phyloP scores from a whole-genome alignment of 2,329 filamentous ascomycete species.

The Monosporascus sp. region DNA sequence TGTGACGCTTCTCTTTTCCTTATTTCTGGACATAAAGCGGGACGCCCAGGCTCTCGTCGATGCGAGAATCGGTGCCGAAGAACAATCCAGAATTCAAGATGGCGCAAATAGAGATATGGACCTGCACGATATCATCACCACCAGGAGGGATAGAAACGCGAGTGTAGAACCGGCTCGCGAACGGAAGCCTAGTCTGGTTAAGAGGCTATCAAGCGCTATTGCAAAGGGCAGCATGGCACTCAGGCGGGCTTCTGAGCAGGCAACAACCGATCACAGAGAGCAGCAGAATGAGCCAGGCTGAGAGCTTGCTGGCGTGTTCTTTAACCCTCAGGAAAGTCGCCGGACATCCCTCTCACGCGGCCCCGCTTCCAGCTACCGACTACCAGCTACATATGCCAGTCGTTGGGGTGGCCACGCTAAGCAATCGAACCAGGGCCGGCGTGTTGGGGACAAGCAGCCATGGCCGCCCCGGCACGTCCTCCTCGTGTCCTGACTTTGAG shows the following conservation, averaged over 20 bases:
- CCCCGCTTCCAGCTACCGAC: too few species aligned
- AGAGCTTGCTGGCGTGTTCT: not conserved
- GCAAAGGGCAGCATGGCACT: conserved; percentile 11
- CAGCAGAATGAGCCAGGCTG: conserved; percentile 5
- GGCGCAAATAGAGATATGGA: conserved; percentile 38
- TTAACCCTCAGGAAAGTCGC: too few species aligned
- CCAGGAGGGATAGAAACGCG: conserved; percentile 17
- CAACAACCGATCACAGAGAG: conserved; percentile 17
- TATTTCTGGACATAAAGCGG: conserved; percentile 41
- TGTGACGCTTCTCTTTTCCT: conserved; percentile 41
- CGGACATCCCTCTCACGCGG: too few species aligned
- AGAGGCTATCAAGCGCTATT: conserved; percentile 18
- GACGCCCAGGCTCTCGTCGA: conserved; percentile 44
- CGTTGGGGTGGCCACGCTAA: too few species aligned
- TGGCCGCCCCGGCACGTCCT: too few species aligned
- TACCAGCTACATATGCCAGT: too few species aligned
- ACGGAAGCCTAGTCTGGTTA: conserved; percentile 16
- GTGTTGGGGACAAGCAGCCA: too few species aligned
- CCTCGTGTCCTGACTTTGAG: too few species aligned
- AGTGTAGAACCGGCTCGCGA: conserved; percentile 5
- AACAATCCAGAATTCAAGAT: conserved; percentile 27
- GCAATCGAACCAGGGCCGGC: too few species aligned
- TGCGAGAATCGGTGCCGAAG: conserved; percentile 28
- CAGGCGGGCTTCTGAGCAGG: conserved; percentile 12
- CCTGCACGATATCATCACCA: conserved; percentile 34